Conservation (phyloP, 2,329 filamentous ascomycete species). For the Ascochyta koolunga region DNA sequence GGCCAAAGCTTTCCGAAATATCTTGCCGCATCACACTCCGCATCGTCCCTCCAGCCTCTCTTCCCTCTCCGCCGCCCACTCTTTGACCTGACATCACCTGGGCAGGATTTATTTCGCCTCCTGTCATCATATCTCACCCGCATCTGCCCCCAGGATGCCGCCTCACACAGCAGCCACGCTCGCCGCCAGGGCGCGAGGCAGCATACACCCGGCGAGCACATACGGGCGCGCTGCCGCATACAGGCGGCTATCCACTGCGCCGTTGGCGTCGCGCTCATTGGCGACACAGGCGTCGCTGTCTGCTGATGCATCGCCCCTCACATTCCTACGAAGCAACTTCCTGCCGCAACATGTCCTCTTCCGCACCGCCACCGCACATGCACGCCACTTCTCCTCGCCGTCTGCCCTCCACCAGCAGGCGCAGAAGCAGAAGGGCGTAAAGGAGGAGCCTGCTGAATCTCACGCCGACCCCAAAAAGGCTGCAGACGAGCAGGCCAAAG, state of each 20-base stretch:
- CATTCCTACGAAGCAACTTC: constrained; percentile 53
- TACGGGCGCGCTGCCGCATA: constrained; percentile 55
- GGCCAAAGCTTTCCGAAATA: constrained; percentile 2
- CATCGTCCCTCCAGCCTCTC: constrained; percentile 29
- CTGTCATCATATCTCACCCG: constrained; percentile 4
- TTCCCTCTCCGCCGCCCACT: constrained; percentile 26
- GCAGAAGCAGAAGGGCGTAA: constrained; percentile 44
- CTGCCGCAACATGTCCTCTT: constrained; percentile 49
- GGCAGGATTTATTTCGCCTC: constrained; percentile 19
- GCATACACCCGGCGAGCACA: constrained; percentile 46
- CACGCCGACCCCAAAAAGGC: constrained; percentile 48
- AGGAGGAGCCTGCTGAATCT: constrained; percentile 34
- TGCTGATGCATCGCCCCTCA: constrained; percentile 32
- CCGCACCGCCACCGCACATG: constrained; percentile 50
- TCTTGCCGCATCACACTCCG: constrained; percentile 20
- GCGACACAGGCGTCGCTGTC: constrained; percentile 30
- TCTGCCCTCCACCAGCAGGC: constrained; percentile 42
- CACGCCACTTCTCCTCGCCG: constrained; percentile 53
- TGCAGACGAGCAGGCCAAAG: constrained; percentile 48
- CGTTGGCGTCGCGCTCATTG: constrained; percentile 26
- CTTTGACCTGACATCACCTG: constrained; percentile 9
- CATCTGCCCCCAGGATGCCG: constrained; percentile 51
- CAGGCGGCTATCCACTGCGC: constrained; percentile 52
- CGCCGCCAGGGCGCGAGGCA: constrained; percentile 49
- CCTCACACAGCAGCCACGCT: constrained; percentile 49